A percentile compares a stretch with the other conserved stretches of the same genome.
Conservation (phyloP, 768 basidiomycete species). For the Omphalotus guepiniiformis region DNA sequence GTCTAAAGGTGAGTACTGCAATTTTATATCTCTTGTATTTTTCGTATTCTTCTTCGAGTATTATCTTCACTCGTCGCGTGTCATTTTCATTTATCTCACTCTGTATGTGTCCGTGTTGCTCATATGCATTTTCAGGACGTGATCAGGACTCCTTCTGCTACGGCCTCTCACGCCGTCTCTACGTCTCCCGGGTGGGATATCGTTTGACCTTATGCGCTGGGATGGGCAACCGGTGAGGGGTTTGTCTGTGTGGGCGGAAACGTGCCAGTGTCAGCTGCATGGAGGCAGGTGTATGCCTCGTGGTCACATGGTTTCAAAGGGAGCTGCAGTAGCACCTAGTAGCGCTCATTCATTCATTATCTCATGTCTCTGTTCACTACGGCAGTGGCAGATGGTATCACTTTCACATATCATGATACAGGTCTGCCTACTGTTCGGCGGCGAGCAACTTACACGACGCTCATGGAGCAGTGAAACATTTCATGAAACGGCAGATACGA, state of each 20-base stretch:
- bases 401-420: too few species aligned
- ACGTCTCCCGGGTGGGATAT: constrained; percentile 76
- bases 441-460: too few species aligned
- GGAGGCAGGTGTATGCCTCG: constrained; percentile 9
- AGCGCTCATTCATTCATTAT: too few species aligned
- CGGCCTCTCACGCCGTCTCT: constrained; percentile 65
- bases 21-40: not conserved
- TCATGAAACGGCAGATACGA: too few species aligned
- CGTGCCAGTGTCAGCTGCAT: constrained; percentile 12
- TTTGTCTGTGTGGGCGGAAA: constrained; percentile 69
- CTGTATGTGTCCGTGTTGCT: not conserved
- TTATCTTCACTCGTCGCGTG: not conserved
- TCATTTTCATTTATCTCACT: not conserved
- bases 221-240: constrained; percentile 90
- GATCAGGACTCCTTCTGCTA: constrained; percentile 85
- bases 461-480: too few species aligned
- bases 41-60: not conserved
- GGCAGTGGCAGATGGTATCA: too few species aligned
- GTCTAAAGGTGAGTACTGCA: constrained; percentile 50
- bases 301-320: too few species aligned
- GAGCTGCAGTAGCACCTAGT: too few species aligned
- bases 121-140: constrained; percentile 43
- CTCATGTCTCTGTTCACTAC: too few species aligned
- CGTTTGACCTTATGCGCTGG: constrained; percentile 84
- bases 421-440: too few species aligned